Conservation (phyloP, 2,329 filamentous ascomycete genomes). For the Trichophyton simii region DNA sequence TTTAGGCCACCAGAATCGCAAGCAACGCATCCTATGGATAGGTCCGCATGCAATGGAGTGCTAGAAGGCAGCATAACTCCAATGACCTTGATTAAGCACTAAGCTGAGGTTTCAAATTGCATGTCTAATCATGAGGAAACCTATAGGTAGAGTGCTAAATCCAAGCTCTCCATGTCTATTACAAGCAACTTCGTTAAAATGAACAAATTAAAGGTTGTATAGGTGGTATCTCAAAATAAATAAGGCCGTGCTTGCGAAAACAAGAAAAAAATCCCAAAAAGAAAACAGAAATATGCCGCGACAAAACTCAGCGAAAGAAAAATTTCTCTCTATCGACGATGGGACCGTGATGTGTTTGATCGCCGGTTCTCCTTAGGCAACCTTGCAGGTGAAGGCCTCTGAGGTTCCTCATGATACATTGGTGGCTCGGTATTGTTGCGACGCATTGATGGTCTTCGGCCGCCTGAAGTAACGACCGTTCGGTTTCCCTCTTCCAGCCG, state of each 20-base stretch:
- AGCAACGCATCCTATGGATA: background rate
- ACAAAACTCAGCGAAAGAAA: slow-evolving; percentile 16
- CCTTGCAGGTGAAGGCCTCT: slow-evolving; percentile 10
- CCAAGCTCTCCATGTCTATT: background rate
- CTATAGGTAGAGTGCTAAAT: background rate
- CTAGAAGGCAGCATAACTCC: background rate
- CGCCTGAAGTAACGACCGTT: slow-evolving; percentile 5
- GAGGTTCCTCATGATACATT: slow-evolving; percentile 4
- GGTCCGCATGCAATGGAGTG: background rate
- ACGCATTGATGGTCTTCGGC: slow-evolving; percentile 16
- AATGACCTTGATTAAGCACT: background rate
- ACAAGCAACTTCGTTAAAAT: background rate
- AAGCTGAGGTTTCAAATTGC: background rate
- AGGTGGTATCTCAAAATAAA: slow-evolving; percentile 1
- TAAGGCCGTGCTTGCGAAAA: background rate
- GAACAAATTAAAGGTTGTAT: background rate
- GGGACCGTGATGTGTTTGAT: slow-evolving; percentile 7
- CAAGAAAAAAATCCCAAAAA: background rate
- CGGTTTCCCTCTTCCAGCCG: slow-evolving; percentile 4
- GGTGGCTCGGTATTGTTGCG: slow-evolving; percentile 11
- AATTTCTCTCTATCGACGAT: slow-evolving; percentile 15
- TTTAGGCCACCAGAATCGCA: background rate
- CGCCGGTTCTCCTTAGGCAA: slow-evolving; percentile 9
- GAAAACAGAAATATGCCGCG: background rate
- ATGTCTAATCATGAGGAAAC: background rate